Evolutionary conservation across 441 rosid genomes (phyloP).

Genomic region (Populus trichocarpa): DNA sequence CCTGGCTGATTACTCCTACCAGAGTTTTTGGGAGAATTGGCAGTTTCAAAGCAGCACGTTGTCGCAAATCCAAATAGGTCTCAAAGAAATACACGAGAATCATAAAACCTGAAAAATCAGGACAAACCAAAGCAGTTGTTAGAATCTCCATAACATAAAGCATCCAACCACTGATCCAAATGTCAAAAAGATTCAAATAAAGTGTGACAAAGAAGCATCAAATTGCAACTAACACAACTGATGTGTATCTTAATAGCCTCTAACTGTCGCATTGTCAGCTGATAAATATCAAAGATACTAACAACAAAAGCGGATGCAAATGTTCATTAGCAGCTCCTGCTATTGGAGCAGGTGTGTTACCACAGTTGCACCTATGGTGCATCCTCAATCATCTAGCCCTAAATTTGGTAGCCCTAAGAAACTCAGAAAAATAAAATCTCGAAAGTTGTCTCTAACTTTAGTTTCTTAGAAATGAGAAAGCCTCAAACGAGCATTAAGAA

Average conservation of each 20-base stretch:
- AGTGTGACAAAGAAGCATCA: background rate
- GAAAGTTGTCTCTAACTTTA: background rate
- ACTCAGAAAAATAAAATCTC: background rate
- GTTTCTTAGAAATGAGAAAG: background rate
- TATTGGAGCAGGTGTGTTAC: background rate
- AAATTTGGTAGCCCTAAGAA: background rate
- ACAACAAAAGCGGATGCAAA: background rate
- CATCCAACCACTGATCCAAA: background rate
- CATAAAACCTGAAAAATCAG: slow-evolving; percentile 68
- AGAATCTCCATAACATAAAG: slow-evolving; percentile 1
- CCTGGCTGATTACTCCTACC: slow-evolving; percentile 85
- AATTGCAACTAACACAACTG: background rate
- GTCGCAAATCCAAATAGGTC: slow-evolving; percentile 79
- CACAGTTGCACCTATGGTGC: background rate
- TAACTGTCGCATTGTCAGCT: background rate
- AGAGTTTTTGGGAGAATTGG: slow-evolving; percentile 83
- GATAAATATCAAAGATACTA: background rate
- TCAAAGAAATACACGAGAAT: slow-evolving; percentile 83
- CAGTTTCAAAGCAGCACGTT: slow-evolving; percentile 73
- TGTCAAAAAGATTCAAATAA: background rate
- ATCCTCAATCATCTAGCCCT: background rate
- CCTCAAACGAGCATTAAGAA: background rate
- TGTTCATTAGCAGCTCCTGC: background rate
- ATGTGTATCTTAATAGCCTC: background rate
- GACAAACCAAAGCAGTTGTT: background rate